These are phyloP conservation scores for Parsonsia alboflavescens DNA, from an alignment of 257 asterid genomes.

Conservation along the genomic window DNA sequence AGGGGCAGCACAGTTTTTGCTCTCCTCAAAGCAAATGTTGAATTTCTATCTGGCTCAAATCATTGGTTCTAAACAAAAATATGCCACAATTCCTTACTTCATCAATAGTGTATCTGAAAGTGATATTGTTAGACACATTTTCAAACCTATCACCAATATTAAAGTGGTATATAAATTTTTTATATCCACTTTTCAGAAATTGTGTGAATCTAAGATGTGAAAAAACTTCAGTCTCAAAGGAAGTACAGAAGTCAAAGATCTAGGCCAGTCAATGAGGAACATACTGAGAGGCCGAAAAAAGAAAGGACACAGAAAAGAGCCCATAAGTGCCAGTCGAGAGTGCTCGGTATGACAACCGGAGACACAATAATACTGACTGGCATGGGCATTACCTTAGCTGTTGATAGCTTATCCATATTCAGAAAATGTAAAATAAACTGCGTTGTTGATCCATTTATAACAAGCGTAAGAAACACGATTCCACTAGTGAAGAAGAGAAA, in stretches of 20 bases:
- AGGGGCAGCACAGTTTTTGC: not conserved
- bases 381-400: conserved; percentile 52
- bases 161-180: not conserved
- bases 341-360: not conserved
- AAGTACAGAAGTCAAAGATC: not conserved
- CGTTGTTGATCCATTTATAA: conserved; percentile 92
- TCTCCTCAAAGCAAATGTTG: not conserved
- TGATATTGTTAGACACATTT: not conserved
- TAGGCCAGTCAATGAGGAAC: not conserved
- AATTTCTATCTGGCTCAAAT: not conserved
- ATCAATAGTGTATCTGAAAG: not conserved
- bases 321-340: not conserved
- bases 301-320: not conserved
- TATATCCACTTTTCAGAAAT: no score
- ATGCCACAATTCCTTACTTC: not conserved
- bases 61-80: not conserved
- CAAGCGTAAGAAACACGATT: conserved; percentile 85
- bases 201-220: no score
- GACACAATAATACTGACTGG: not conserved
- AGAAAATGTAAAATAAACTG: conserved; percentile 68
- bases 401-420: conserved; percentile 70
- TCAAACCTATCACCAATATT: not conserved
- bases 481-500: conserved; percentile 98
- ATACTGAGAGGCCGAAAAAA: not conserved
- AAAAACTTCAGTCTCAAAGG: not conserved